Conservation (phyloP, 129 eudicot genomes). For the Smallanthus sonchifolius region DNA sequence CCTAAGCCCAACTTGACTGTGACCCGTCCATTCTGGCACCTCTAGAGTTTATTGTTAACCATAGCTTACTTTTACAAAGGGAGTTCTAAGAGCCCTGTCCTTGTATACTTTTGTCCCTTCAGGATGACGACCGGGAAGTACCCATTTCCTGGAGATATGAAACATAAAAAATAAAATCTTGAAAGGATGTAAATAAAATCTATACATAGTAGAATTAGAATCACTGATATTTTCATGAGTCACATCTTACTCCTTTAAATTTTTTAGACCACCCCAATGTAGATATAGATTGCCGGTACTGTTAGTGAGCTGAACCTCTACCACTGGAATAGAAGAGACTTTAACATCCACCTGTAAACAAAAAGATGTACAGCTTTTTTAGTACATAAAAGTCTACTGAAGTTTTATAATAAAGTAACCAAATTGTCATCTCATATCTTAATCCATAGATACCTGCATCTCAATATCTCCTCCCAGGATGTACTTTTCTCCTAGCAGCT, state of each 20-base stretch:
- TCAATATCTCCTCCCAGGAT: conserved; percentile 62
- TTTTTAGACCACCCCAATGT: conserved; percentile 75
- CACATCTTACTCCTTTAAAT: conserved; percentile 46
- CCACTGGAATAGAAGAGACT: conserved; percentile 36
- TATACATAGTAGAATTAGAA: conserved; percentile 4
- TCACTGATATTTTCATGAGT: conserved; percentile 8
- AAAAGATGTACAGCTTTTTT: conserved; percentile 15
- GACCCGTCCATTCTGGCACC: background rate
- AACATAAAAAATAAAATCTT: conserved; percentile 5
- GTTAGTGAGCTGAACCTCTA: conserved; percentile 57
- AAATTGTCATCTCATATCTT: conserved; percentile 2
- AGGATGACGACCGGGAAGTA: conserved; percentile 69
- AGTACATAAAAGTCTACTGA: conserved; percentile 5
- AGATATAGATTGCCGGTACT: conserved; percentile 49
- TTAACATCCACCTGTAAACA: conserved; percentile 58
- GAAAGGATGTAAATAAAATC: background rate
- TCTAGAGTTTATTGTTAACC: background rate
- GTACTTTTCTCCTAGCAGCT: conserved; percentile 62
- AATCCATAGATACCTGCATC: conserved; percentile 57
- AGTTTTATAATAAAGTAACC: conserved; percentile 2
- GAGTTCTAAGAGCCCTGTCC: conserved; percentile 81
- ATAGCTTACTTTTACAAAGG: conserved; percentile 58
- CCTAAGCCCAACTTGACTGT: background rate
- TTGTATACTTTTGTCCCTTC: conserved; percentile 70
- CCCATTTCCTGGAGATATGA: conserved; percentile 50